phyloP scores from a whole-genome alignment of 768 basidiomycete genomes.

The Crepidotus variabilis region DNA sequence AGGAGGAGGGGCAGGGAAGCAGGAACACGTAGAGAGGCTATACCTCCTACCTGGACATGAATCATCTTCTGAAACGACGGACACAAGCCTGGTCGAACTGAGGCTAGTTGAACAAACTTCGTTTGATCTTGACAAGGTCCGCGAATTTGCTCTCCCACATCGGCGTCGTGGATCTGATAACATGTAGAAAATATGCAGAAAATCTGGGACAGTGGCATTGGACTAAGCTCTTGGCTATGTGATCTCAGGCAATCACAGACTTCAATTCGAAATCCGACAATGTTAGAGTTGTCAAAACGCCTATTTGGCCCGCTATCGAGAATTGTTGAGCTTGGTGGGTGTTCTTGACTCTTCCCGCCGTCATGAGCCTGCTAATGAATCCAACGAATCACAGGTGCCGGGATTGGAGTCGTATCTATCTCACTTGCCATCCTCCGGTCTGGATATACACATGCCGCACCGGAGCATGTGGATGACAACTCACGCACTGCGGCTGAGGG shows the following conservation, averaged over 20 bases:
- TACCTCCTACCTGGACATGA: conserved; percentile 35
- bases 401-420: conserved; percentile 80
- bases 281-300: conserved; percentile 24
- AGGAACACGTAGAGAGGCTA: conserved; percentile 62
- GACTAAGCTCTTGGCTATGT: conserved; percentile 76
- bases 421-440: conserved; percentile 57
- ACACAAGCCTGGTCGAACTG: conserved; percentile 26
- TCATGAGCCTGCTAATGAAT: not conserved
- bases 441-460: no score
- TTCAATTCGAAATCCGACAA: conserved; percentile 3
- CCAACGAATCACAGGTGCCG: conserved; percentile 55
- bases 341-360: no score
- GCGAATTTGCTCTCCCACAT: conserved; percentile 11
- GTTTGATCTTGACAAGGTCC: conserved; percentile 91
- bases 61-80: conserved; percentile 13
- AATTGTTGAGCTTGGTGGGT: conserved; percentile 71
- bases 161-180: conserved; percentile 14
- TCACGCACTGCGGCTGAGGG: conserved; percentile 5
- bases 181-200: conserved; percentile 54
- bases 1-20: conserved; percentile 44
- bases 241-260: conserved; percentile 18
- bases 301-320: conserved; percentile 35
- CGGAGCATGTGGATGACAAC: no score
- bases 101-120: conserved; percentile 76
- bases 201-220: conserved; percentile 95